A percentile compares a stretch with the other conserved stretches of the same genome.
These are phyloP conservation scores for Aspergillus aculeatus DNA, from an alignment of 2,329 filamentous ascomycete species.

Conservation along the genomic window DNA sequence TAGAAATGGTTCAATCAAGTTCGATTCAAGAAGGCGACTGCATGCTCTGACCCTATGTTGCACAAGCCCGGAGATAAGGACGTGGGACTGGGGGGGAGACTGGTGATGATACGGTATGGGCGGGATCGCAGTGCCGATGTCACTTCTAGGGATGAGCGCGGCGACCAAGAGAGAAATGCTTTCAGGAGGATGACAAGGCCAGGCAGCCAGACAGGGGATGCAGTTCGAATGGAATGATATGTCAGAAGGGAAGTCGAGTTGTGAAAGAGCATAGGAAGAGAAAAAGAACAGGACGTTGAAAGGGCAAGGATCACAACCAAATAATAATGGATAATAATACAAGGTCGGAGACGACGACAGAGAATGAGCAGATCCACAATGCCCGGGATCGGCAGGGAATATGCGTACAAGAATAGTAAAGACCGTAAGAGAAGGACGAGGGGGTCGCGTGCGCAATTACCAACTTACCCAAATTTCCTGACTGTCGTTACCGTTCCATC, in stretches of 20 bases:
- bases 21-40: slow-evolving; percentile 1
- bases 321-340: not conserved
- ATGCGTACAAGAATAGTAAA: slow-evolving; percentile 1
- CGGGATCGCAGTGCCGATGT: not conserved
- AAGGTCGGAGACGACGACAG: not conserved
- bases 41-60: slow-evolving; percentile 9
- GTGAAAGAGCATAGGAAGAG: not conserved
- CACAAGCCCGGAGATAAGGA: slow-evolving; percentile 6
- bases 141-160: not conserved
- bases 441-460: slow-evolving; percentile 8
- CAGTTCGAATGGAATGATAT: not conserved
- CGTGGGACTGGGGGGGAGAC: not conserved
- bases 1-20: not conserved
- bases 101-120: not conserved
- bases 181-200: not conserved
- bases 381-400: slow-evolving; percentile 7
- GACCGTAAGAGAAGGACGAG: not conserved
- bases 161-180: not conserved
- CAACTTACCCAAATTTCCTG: not conserved
- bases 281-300: not conserved
- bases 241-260: not conserved
- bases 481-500: not conserved
- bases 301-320: not conserved
- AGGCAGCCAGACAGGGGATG: not conserved
- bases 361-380: slow-evolving; percentile 1